Evolutionary conservation across 2,329 filamentous ascomycete species (phyloP).

Genomic region (Colletotrichum endophyticum): DNA sequence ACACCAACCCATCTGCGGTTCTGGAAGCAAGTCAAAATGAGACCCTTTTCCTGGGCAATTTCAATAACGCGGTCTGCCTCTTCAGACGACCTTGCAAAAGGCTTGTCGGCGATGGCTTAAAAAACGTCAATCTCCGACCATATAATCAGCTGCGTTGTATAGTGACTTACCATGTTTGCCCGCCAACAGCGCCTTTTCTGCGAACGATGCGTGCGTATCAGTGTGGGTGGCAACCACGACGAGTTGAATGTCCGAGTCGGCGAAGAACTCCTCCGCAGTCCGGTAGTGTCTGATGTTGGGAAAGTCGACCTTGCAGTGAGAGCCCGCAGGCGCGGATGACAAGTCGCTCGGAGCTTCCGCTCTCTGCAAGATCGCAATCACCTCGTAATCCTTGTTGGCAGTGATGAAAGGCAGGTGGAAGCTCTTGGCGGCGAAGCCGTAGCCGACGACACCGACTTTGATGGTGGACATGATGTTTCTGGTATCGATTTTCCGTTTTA

Average conservation of each 20-base stretch:
- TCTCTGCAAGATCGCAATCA: conserved; percentile 54
- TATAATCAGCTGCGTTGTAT: neutral
- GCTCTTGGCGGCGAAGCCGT: conserved; percentile 50
- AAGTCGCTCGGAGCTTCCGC: conserved; percentile 38
- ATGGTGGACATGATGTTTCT: neutral
- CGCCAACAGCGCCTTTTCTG: conserved; percentile 58
- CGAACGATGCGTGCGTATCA: conserved; percentile 53
- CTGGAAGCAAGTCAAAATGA: conserved; percentile 57
- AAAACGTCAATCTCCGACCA: neutral
- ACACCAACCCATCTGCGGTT: conserved; percentile 27
- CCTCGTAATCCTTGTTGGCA: conserved; percentile 47
- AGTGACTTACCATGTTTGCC: conserved; percentile 59
- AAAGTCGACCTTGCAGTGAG: conserved; percentile 54
- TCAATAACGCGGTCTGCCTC: conserved; percentile 61
- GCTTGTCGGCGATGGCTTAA: conserved; percentile 68
- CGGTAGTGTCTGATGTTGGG: conserved; percentile 60
- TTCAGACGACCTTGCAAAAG: conserved; percentile 63
- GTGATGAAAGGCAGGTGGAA: conserved; percentile 58
- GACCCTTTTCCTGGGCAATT: conserved; percentile 49
- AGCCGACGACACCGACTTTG: conserved; percentile 51
- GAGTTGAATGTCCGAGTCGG: conserved; percentile 62
- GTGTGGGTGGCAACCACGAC: conserved; percentile 66
- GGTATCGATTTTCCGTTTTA: accelerated
- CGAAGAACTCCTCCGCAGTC: conserved; percentile 62
- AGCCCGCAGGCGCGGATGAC: conserved; percentile 30